A percentile compares a stretch with the other conserved stretches of the same genome.
Evolutionary conservation across 106 monocot species (phyloP).

Genomic region (Dendrobium chrysotoxum): DNA sequence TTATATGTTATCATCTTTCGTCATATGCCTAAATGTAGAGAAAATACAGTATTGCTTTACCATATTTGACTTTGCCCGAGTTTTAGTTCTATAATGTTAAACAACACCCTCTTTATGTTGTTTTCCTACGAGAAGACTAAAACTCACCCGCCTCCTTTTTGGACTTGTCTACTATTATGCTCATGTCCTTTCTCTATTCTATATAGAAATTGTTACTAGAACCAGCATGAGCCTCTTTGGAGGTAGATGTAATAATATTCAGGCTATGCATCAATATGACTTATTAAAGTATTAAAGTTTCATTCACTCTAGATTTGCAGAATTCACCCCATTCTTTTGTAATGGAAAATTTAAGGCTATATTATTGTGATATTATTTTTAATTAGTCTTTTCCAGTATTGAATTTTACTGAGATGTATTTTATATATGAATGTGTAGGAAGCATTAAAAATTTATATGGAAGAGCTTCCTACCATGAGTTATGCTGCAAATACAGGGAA

Average conservation of each 20-base stretch:
- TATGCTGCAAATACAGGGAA: slow-evolving; percentile 69
- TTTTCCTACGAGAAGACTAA: neutral
- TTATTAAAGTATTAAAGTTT: neutral
- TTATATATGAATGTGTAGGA: slow-evolving; percentile 23
- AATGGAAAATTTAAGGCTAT: neutral
- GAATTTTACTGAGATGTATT: neutral
- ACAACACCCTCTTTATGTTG: neutral
- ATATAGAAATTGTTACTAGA: neutral
- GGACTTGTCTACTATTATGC: neutral
- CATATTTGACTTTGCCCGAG: neutral
- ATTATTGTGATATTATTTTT: neutral
- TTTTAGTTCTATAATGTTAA: neutral
- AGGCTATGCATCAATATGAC: neutral
- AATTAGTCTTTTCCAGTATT: neutral
- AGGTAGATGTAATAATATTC: neutral
- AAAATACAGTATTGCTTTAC: neutral
- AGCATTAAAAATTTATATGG: slow-evolving; percentile 35
- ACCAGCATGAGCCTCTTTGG: neutral
- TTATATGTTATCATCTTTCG: neutral
- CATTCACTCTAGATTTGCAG: neutral
- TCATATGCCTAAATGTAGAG: neutral
- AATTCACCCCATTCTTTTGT: neutral
- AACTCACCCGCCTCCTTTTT: neutral
- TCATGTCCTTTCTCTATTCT: neutral
- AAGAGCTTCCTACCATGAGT: slow-evolving; percentile 62